Evolutionary conservation across 2,329 filamentous ascomycete species (phyloP).

Genomic region (Fusarium nematophilum): DNA sequence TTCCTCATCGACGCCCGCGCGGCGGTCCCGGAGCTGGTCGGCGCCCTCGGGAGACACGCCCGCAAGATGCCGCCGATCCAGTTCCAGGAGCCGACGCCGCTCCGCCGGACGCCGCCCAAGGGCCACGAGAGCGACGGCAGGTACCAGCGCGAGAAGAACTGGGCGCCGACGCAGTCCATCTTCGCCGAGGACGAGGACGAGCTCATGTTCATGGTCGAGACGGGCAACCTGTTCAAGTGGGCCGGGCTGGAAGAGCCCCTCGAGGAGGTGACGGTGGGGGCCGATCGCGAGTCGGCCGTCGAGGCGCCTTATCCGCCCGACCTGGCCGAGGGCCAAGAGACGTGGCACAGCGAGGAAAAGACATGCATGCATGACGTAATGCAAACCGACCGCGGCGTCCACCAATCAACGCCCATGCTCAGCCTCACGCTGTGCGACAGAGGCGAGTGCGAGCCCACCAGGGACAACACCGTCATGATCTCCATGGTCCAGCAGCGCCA

Average conservation of each 20-base stretch:
- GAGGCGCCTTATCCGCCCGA: slow-evolving; percentile 36
- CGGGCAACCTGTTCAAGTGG: slow-evolving; percentile 30
- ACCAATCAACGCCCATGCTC: slow-evolving; percentile 41
- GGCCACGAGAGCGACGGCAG: slow-evolving; percentile 23
- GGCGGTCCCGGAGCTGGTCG: slow-evolving; percentile 32
- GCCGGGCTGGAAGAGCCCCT: slow-evolving; percentile 15
- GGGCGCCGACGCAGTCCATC: slow-evolving; percentile 32
- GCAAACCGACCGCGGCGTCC: slow-evolving; percentile 35
- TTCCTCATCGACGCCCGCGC: slow-evolving; percentile 36
- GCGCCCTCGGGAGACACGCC: slow-evolving; percentile 31
- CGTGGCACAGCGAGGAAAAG: slow-evolving; percentile 32
- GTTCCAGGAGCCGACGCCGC: slow-evolving; percentile 30
- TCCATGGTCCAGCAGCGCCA: slow-evolving; percentile 42
- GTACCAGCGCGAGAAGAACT: slow-evolving; percentile 40
- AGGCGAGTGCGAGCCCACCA: slow-evolving; percentile 28
- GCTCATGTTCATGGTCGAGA: slow-evolving; percentile 40
- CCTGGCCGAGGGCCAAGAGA: slow-evolving; percentile 12
- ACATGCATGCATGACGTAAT: slow-evolving; percentile 40
- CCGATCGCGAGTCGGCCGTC: slow-evolving; percentile 30
- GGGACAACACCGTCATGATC: slow-evolving; percentile 35
- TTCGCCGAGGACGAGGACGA: slow-evolving; percentile 35
- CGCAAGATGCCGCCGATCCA: slow-evolving; percentile 29
- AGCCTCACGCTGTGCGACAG: slow-evolving; percentile 38
- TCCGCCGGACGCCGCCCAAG: slow-evolving; percentile 31
- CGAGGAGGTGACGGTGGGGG: slow-evolving; percentile 9